A percentile compares a stretch with the other conserved stretches of the same genome.
phyloP scores from a whole-genome alignment of 352 stramenopile species.

The Phytophthora rubi region DNA sequence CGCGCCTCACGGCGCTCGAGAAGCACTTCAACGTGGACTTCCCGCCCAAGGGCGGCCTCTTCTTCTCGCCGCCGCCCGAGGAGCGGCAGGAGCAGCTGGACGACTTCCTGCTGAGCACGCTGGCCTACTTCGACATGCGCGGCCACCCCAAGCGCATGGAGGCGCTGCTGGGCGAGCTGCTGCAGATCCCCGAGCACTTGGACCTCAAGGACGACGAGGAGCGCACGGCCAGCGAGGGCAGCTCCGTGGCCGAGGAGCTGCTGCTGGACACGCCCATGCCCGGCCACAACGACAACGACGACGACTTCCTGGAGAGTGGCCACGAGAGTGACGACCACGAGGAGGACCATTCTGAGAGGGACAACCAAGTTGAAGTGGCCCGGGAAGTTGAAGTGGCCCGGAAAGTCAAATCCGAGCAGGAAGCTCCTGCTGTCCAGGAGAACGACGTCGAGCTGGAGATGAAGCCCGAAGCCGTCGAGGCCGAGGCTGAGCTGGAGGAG shows the following conservation, averaged over 20 bases:
- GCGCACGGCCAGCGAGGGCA: constrained; percentile 43
- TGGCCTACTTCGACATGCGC: constrained; percentile 61
- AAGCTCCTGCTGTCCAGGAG: background rate
- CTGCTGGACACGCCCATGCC: constrained; percentile 34
- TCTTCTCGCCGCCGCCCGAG: constrained; percentile 62
- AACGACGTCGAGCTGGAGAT: constrained; percentile 6
- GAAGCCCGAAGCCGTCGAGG: constrained; percentile 7
- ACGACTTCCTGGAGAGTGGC: constrained; percentile 17
- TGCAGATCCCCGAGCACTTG: constrained; percentile 57
- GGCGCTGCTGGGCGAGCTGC: constrained; percentile 57
- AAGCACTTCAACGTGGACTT: constrained; percentile 65
- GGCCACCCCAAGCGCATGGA: constrained; percentile 47
- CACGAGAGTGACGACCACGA: constrained; percentile 16
- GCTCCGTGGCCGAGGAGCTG: constrained; percentile 37
- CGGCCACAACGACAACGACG: constrained; percentile 9
- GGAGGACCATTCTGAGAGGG: background rate
- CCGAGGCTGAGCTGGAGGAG: constrained; percentile 10
- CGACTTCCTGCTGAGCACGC: constrained; percentile 61
- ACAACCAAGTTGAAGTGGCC: constrained; percentile 24
- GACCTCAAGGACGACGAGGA: constrained; percentile 37
- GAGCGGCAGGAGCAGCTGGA: constrained; percentile 67
- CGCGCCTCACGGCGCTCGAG: constrained; percentile 50
- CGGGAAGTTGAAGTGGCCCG: constrained; percentile 2
- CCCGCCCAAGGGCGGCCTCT: constrained; percentile 65
- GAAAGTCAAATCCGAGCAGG: background rate